Conservation (phyloP, 2,329 filamentous ascomycete species). For the Lomentospora prolificans region DNA sequence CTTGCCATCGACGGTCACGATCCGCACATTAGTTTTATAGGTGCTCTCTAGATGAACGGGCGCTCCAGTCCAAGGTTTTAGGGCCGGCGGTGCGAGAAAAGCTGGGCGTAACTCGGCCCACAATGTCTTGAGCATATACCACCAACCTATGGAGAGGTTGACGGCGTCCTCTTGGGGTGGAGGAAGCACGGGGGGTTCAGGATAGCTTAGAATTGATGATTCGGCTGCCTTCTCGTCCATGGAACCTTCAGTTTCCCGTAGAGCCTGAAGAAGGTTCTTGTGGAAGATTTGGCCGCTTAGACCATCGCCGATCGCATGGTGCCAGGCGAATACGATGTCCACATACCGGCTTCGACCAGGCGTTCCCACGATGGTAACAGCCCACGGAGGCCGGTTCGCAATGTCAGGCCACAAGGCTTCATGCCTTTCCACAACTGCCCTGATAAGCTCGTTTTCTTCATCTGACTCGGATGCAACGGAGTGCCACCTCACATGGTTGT, state of each 20-base stretch:
- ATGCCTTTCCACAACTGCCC: conserved; percentile 24
- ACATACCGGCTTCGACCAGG: conserved; percentile 16
- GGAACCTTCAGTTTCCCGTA: conserved; percentile 20
- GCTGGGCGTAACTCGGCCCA: conserved; percentile 30
- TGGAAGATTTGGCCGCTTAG: conserved; percentile 39
- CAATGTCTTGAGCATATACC: conserved; percentile 29
- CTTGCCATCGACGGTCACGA: conserved; percentile 24
- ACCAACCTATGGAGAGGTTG: conserved; percentile 26
- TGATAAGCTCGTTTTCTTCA: conserved; percentile 21
- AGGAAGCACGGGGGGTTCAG: conserved; percentile 21
- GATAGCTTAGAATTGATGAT: conserved; percentile 20
- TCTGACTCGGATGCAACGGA: conserved; percentile 14
- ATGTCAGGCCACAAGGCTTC: conserved; percentile 30
- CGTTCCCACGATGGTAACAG: conserved; percentile 25
- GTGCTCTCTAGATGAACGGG: conserved; percentile 25
- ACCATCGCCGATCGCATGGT: conserved; percentile 45
- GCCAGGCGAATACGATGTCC: conserved; percentile 37
- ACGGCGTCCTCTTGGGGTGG: conserved; percentile 31
- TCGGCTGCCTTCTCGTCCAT: neutral
- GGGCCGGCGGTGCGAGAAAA: conserved; percentile 22
- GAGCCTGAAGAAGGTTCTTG: conserved; percentile 29
- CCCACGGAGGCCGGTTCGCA: conserved; percentile 35
- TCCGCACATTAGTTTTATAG: conserved; percentile 24
- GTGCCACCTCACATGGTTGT: conserved; percentile 29
- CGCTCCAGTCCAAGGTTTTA: conserved; percentile 28